Evolutionary conservation across 345 rosid species (phyloP).

Genomic region (Citrus glauca): DNA sequence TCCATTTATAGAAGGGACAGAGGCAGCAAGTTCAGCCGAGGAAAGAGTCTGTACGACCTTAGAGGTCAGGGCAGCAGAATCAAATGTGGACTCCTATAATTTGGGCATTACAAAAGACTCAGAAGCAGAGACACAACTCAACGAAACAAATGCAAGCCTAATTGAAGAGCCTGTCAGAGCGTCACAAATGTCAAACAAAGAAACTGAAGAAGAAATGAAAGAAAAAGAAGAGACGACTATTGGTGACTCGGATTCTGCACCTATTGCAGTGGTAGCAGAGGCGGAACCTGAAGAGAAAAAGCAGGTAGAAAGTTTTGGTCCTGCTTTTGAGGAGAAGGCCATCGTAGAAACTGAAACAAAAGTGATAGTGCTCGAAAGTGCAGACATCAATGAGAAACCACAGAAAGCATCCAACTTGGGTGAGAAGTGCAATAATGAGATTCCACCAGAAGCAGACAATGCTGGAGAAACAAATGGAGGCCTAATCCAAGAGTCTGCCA

Average conservation of each 20-base stretch:
- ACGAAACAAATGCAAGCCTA: conserved; percentile 7
- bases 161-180: not conserved
- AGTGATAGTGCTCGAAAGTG: not conserved
- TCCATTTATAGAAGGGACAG: conserved; percentile 12
- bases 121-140: conserved; percentile 2
- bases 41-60: conserved; percentile 5
- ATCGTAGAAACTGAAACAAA: conserved; percentile 3
- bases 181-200: not conserved
- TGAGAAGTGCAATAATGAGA: conserved; percentile 8
- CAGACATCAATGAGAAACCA: conserved; percentile 6
- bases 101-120: not conserved
- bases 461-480: conserved; percentile 12
- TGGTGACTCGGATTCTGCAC: not conserved
- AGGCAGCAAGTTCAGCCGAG: conserved; percentile 16
- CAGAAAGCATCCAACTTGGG: conserved; percentile 5
- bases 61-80: conserved; percentile 13
- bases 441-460: not conserved
- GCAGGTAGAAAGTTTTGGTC: conserved; percentile 15
- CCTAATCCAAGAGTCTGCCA: not conserved
- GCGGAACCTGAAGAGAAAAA: conserved; percentile 21
- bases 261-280: not conserved
- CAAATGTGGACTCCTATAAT: not conserved
- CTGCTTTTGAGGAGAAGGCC: conserved; percentile 15
- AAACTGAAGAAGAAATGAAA: conserved; percentile 16
- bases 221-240: not conserved